These are phyloP conservation scores for Stemphylium vesicarium DNA, from an alignment of 2,329 filamentous ascomycete species.

Conservation along the genomic window DNA sequence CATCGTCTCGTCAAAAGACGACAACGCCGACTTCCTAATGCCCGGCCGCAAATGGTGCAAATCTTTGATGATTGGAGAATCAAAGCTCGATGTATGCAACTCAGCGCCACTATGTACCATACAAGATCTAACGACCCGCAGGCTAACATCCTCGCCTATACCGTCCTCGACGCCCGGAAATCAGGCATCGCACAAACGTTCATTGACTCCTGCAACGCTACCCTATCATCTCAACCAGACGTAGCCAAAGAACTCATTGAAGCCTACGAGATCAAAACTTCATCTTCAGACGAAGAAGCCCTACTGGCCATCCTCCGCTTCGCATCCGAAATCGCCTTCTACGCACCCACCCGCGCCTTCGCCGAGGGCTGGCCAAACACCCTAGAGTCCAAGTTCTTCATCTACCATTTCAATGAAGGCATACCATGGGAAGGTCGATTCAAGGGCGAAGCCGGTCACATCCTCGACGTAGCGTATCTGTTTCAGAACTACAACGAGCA, in stretches of 20 bases:
- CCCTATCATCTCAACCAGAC: slow-evolving; percentile 29
- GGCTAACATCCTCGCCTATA: slow-evolving; percentile 37
- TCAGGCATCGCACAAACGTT: slow-evolving; percentile 46
- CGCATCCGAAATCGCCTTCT: slow-evolving; percentile 55
- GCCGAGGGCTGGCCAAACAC: slow-evolving; percentile 47
- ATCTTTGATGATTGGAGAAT: slow-evolving; percentile 57
- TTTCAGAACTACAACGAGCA: slow-evolving; percentile 45
- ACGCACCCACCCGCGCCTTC: slow-evolving; percentile 52
- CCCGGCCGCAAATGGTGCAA: slow-evolving; percentile 55
- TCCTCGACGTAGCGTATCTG: slow-evolving; percentile 42
- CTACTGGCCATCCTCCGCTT: slow-evolving; percentile 53
- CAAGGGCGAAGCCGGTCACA: slow-evolving; percentile 43
- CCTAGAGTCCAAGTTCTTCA: slow-evolving; percentile 34
- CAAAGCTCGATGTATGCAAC: slow-evolving; percentile 52
- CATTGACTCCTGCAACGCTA: slow-evolving; percentile 41
- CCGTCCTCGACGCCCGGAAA: slow-evolving; percentile 32
- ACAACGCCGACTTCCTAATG: slow-evolving; percentile 35
- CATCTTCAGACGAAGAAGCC: slow-evolving; percentile 51
- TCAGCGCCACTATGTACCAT: not conserved
- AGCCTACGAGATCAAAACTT: slow-evolving; percentile 50
- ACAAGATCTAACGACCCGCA: slow-evolving; percentile 4
- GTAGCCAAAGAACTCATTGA: slow-evolving; percentile 37
- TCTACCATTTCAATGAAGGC: slow-evolving; percentile 45
- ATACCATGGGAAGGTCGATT: slow-evolving; percentile 46
- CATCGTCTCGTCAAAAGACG: slow-evolving; percentile 30